Evolutionary conservation across 1,139 yeast genomes (phyloP).

Genomic region (Yamadazyma epiphylla): DNA sequence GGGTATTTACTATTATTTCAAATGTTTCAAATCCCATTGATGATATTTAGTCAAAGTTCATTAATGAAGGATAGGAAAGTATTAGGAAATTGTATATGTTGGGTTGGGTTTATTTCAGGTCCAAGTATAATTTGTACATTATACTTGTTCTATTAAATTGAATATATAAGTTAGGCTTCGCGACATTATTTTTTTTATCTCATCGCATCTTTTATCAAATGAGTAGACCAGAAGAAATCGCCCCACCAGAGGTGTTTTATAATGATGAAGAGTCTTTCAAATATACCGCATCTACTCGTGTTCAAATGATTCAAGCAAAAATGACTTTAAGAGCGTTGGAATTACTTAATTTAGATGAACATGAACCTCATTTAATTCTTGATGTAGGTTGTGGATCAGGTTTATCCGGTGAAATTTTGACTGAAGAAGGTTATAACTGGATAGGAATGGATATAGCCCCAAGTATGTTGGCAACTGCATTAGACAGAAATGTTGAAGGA

Average conservation of each 20-base stretch:
- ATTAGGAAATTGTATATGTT: slow-evolving; percentile 78
- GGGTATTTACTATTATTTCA: slow-evolving; percentile 79
- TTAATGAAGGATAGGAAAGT: slow-evolving; percentile 52
- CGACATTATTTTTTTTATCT: slow-evolving; percentile 1
- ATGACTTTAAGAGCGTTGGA: slow-evolving; percentile 95
- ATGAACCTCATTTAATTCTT: slow-evolving; percentile 65
- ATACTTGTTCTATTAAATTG: slow-evolving; percentile 63
- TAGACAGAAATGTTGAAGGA: slow-evolving; percentile 90
- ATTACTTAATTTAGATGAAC: slow-evolving; percentile 63
- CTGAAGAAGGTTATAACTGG: slow-evolving; percentile 95
- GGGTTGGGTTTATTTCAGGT: slow-evolving; percentile 89
- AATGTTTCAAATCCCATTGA: slow-evolving; percentile 76
- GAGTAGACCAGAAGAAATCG: slow-evolving; percentile 97
- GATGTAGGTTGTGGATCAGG: slow-evolving; percentile 99
- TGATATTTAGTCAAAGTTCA: slow-evolving; percentile 49
- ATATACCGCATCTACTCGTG: slow-evolving; percentile 91
- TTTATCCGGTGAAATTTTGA: slow-evolving; percentile 85
- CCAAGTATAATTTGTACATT: slow-evolving; percentile 86
- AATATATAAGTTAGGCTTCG: neutral
- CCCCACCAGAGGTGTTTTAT: slow-evolving; percentile 96
- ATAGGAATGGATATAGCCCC: slow-evolving; percentile 96
- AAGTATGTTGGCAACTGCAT: slow-evolving; percentile 90
- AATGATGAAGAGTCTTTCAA: slow-evolving; percentile 86
- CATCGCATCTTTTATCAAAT: slow-evolving; percentile 27
- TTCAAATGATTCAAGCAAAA: slow-evolving; percentile 95